Conservation (phyloP, 1,139 yeast genomes). For the Yamadazyma mexicana region DNA sequence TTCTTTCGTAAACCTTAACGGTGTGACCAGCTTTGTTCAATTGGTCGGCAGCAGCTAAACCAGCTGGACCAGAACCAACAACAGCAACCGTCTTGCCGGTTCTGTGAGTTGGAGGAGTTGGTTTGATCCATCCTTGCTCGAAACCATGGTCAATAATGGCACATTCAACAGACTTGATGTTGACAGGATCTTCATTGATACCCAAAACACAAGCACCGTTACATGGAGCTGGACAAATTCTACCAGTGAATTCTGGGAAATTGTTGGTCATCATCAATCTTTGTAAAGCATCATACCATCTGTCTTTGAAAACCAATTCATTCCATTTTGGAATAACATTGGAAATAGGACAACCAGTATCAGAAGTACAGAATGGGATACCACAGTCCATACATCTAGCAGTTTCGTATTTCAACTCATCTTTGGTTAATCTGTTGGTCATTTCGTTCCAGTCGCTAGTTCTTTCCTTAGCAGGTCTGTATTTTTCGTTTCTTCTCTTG, state of each 20-base stretch:
- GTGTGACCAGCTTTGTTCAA: constrained; percentile 92
- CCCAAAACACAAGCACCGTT: constrained; percentile 98
- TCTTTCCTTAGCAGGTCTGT: constrained; percentile 76
- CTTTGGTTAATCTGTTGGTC: constrained; percentile 76
- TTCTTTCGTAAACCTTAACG: constrained; percentile 89
- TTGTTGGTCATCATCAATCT: constrained; percentile 93
- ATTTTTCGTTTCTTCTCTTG: constrained; percentile 83
- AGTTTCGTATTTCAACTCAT: constrained; percentile 85
- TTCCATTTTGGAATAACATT: constrained; percentile 98
- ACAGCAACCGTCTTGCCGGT: constrained; percentile 86
- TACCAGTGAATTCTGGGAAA: constrained; percentile 97
- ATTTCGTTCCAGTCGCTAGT: constrained; percentile 92
- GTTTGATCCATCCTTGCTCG: constrained; percentile 94
- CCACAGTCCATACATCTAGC: constrained; percentile 99
- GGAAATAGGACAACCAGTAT: constrained; percentile 97
- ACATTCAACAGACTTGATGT: constrained; percentile 93
- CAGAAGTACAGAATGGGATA: constrained; percentile 97
- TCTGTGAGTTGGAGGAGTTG: constrained; percentile 73
- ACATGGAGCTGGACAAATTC: constrained; percentile 99
- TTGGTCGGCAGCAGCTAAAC: constrained; percentile 95
- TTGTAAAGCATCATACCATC: constrained; percentile 94
- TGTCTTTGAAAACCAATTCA: constrained; percentile 90
- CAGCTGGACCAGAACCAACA: constrained; percentile 97
- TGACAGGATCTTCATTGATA: constrained; percentile 92
- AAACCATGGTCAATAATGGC: constrained; percentile 96